Conservation (phyloP, 352 stramenopile species). For the Globisporangium acanthophoron region DNA sequence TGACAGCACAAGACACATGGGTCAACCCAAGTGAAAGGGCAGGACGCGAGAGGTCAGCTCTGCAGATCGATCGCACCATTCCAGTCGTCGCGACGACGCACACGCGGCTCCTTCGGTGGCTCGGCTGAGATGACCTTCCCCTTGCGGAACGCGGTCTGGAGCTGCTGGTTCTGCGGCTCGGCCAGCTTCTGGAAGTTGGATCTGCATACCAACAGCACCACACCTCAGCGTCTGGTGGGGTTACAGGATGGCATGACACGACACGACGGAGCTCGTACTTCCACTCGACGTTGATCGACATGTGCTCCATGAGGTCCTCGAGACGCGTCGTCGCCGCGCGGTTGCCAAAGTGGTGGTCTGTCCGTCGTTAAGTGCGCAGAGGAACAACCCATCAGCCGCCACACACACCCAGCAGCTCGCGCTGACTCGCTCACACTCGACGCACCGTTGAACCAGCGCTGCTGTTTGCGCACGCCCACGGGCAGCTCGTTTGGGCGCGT, state of each 20-base stretch:
- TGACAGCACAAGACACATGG: not conserved
- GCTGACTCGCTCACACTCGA: not conserved
- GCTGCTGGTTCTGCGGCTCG: conserved; percentile 62
- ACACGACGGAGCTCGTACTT: conserved; percentile 24
- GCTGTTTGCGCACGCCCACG: conserved; percentile 61
- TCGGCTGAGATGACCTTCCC: conserved; percentile 32
- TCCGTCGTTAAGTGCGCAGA: too few relatives aligned
- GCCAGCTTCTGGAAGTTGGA: conserved; percentile 84
- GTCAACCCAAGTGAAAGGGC: not conserved
- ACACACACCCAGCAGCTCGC: not conserved
- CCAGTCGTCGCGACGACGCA: conserved; percentile 63
- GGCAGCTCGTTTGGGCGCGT: conserved; percentile 66
- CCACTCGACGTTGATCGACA: conserved; percentile 84
- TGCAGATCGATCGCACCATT: conserved; percentile 31
- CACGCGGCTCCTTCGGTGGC: conserved; percentile 29
- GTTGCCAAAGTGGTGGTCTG: conserved; percentile 85
- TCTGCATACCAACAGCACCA: conserved; percentile 17
- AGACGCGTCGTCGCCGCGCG: conserved; percentile 56
- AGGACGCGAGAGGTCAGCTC: not conserved
- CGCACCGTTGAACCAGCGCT: conserved; percentile 82
- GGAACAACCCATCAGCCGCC: not conserved
- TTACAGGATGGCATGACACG: not conserved
- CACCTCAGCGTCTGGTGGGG: not conserved
- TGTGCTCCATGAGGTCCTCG: conserved; percentile 86
- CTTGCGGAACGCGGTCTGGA: conserved; percentile 72